Percentiles rank a stretch among this genome's conserved stretches.
These are phyloP conservation scores for Lophiostoma macrostomum DNA, from an alignment of 495 filamentous ascomycete genomes.

Conservation along the genomic window DNA sequence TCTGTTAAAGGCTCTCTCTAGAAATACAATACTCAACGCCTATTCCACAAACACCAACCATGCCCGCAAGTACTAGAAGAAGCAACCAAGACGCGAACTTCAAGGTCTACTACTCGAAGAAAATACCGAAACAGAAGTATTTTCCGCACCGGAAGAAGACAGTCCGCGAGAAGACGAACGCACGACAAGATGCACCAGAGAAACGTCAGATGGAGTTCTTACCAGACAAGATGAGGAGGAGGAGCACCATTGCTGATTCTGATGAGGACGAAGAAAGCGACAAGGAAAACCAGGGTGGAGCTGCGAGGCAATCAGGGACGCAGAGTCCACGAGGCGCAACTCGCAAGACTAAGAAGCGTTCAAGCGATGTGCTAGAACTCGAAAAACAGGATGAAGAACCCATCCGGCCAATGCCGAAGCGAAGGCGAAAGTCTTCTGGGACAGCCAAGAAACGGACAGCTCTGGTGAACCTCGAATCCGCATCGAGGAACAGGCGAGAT, in stretches of 20 bases:
- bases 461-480: neutral
- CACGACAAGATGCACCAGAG: conserved; percentile 2
- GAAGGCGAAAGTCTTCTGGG: conserved; percentile 1
- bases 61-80: conserved; percentile 16
- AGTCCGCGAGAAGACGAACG: conserved; percentile 9
- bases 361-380: conserved; percentile 1
- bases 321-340: neutral
- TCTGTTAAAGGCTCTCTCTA: too few relatives aligned
- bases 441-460: neutral
- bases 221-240: conserved; percentile 17
- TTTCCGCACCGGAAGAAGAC: conserved; percentile 18
- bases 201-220: conserved; percentile 12
- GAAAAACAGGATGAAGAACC: conserved; percentile 9
- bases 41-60: conserved; percentile 1
- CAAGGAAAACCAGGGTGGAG: neutral
- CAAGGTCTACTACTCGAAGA: conserved; percentile 26
- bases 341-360: conserved; percentile 11
- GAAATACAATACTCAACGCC: too few relatives aligned
- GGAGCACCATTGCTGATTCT: conserved; percentile 11
- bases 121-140: conserved; percentile 17
- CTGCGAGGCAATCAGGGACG: neutral
- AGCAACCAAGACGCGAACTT: conserved; percentile 15
- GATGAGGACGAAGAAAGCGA: conserved; percentile 7
- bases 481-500: neutral
- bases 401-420: neutral